phyloP scores from a whole-genome alignment of 164 flowering plant species.

The Brasenia schreberi region DNA sequence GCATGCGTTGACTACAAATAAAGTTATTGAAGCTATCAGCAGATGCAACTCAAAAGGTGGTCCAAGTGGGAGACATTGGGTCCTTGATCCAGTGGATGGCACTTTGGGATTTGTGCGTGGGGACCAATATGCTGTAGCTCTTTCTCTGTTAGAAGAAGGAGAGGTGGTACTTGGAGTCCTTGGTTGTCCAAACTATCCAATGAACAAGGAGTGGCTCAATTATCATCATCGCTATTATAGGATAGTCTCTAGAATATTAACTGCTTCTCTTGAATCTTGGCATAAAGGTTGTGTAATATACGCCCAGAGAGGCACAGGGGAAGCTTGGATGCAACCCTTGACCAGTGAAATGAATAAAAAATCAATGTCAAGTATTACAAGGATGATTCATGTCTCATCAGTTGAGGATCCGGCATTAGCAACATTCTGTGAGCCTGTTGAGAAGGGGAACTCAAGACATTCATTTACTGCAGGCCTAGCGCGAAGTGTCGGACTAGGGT shows the following conservation, averaged over 20 bases:
- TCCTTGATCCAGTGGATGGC: slow-evolving; percentile 88
- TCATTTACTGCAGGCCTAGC: slow-evolving; percentile 83
- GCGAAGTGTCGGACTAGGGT: slow-evolving; percentile 74
- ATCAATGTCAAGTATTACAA: slow-evolving; percentile 43
- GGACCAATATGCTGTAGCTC: slow-evolving; percentile 83
- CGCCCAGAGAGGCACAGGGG: slow-evolving; percentile 48
- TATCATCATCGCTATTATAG: slow-evolving; percentile 50
- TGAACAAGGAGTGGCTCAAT: slow-evolving; percentile 65
- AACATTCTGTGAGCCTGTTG: slow-evolving; percentile 85
- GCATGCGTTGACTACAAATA: slow-evolving; percentile 23
- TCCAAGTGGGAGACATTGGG: slow-evolving; percentile 61
- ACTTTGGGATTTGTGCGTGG: slow-evolving; percentile 84
- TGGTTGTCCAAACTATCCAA: slow-evolving; percentile 89
- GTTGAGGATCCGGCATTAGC: slow-evolving; percentile 68
- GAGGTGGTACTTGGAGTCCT: slow-evolving; percentile 81
- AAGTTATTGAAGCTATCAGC: slow-evolving; percentile 64
- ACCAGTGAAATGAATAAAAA: slow-evolving; percentile 18
- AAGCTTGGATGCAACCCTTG: slow-evolving; percentile 88
- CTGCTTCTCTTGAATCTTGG: slow-evolving; percentile 35
- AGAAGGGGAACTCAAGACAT: slow-evolving; percentile 76
- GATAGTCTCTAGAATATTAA: slow-evolving; percentile 30
- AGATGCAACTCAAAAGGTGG: slow-evolving; percentile 71
- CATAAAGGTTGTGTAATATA: slow-evolving; percentile 74
- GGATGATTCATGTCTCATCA: slow-evolving; percentile 41
- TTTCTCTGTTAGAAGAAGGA: slow-evolving; percentile 78